Evolutionary conservation across 2,329 filamentous ascomycete genomes (phyloP), one percentile per base, ranked within the genome.

Genomic region (Pseudocercospora fijiensis): DNA sequence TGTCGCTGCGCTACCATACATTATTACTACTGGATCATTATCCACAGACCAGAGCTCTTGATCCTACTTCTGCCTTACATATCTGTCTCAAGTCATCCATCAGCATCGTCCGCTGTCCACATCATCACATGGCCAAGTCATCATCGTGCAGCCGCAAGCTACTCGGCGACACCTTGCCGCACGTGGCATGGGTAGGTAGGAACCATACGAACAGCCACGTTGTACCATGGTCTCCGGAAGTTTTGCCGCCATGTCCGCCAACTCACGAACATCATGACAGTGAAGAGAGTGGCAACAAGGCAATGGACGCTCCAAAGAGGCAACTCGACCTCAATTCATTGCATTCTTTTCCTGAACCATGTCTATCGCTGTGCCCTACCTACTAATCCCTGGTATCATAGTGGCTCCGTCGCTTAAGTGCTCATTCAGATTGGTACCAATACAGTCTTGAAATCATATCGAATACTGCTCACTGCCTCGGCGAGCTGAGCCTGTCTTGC

Each of bases 401-500:
- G 16, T 37, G 33, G 47, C 24, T 37, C 52, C 52, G 20, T 20
- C 57, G 37, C 41, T 41, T 43, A 59, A 51, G 22, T 49, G 27
- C 57, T 28, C 57, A 58, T 58, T 51, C 18, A 49, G 27, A 59
- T 51, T 11, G 27, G 18, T 30, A 52, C 43, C 47, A 30, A 59
- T 59, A 59, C 27, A 33, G 16, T 43, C 47, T 59, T 16, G 30
- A 58, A 58, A 16, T 49, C 43, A 16, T 26, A 4, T 55, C 56
- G 52, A 20, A 24, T 51, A 59, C n/a, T 20, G n/a, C 52, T 56
- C 52, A 56, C 28, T 30, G 28, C 28, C 77, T 73, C 63, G 78
- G 49, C 67, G 22, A 57, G 24, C 61, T 67, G 43, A 51, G 58
- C 65, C 77, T 73, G 67, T 79, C 72, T 52, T 89, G 88, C 68